Evolutionary conservation across 495 filamentous ascomycete genomes (phyloP).

Genomic region (Annulohypoxylon stygium): DNA sequence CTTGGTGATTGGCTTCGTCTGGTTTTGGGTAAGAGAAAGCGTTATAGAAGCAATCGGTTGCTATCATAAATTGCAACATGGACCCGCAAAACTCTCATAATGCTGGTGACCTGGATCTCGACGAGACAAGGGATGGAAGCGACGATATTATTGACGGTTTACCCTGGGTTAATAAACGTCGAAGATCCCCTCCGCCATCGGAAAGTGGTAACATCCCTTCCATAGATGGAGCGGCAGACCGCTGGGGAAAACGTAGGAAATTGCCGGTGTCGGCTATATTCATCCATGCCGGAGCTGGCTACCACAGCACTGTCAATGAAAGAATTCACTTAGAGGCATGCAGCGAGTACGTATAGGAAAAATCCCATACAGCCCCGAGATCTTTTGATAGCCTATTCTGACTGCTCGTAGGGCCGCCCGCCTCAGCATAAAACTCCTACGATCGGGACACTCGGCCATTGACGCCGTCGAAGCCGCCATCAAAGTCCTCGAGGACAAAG

Average conservation of each 20-base stretch:
- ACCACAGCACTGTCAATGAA: constrained; percentile 88
- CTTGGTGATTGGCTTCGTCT: constrained; percentile 19
- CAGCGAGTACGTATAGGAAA: constrained; percentile 74
- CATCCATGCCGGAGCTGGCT: constrained; percentile 96
- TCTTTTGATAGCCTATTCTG: neutral
- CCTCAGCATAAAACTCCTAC: constrained; percentile 82
- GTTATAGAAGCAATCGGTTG: neutral
- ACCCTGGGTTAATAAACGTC: constrained; percentile 23
- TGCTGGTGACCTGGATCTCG: neutral
- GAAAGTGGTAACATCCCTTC: constrained; percentile 20
- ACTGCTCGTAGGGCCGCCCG: constrained; percentile 74
- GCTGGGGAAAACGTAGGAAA: constrained; percentile 38
- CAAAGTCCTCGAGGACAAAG: constrained; percentile 86
- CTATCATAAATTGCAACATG: constrained; percentile 9
- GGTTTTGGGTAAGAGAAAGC: constrained; percentile 19
- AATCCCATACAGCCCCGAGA: neutral
- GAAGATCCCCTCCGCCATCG: constrained; percentile 8
- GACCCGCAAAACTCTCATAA: constrained; percentile 10
- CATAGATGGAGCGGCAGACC: constrained; percentile 44
- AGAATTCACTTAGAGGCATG: constrained; percentile 84
- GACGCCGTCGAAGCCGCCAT: constrained; percentile 96
- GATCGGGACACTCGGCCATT: constrained; percentile 79
- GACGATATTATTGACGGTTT: constrained; percentile 27
- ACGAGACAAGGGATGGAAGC: constrained; percentile 9
- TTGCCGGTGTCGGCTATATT: constrained; percentile 76